These are phyloP conservation scores for Sclerotinia borealis DNA, from an alignment of 2,329 filamentous ascomycete genomes.

Conservation along the genomic window DNA sequence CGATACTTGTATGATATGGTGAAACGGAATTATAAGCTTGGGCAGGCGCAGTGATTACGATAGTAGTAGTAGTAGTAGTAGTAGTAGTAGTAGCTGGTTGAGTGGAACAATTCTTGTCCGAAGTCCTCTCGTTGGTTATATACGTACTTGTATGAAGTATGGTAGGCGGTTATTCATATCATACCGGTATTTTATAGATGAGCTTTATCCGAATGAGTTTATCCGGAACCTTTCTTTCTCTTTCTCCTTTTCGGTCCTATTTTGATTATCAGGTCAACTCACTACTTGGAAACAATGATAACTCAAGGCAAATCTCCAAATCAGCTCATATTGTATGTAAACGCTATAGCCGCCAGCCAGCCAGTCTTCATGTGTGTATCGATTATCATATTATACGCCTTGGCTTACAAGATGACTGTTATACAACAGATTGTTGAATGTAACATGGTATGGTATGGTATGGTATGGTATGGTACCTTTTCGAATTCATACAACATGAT, in stretches of 20 bases:
- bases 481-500: no score
- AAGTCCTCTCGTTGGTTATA: background rate
- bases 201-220: background rate
- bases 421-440: slow-evolving; percentile 1
- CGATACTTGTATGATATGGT: no score
- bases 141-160: no score
- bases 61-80: no score
- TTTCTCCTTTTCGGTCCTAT: background rate
- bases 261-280: background rate
- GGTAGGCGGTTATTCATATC: no score
- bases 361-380: background rate
- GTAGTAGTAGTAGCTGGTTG: no score
- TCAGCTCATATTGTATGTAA: background rate
- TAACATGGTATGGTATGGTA: no score
- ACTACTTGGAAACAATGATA: background rate
- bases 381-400: background rate
- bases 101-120: background rate
- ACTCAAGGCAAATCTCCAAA: background rate
- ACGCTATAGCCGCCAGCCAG: background rate
- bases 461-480: no score
- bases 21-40: no score
- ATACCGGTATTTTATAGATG: background rate
- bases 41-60: no score
- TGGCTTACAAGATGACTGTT: background rate
- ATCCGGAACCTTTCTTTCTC: background rate